Percentiles rank a stretch among this genome's conserved stretches.
phyloP scores from a whole-genome alignment of 148 eudicot species.

The Selenicereus undatus region DNA sequence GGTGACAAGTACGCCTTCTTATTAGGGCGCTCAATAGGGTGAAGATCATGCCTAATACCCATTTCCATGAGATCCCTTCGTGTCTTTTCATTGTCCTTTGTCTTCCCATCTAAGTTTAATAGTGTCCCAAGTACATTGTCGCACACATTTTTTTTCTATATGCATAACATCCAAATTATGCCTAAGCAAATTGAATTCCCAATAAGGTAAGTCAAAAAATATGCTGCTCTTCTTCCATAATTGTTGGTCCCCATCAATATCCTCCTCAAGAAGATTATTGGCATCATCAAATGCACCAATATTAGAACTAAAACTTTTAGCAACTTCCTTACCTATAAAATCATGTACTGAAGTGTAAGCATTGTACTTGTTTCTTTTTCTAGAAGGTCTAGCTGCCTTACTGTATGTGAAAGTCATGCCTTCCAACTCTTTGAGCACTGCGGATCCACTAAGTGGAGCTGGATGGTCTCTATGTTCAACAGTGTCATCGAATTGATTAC shows the following conservation, averaged over 20 bases:
- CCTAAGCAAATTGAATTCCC: not conserved
- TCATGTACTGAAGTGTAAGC: not conserved
- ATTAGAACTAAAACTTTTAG: not conserved
- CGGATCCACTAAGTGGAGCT: not conserved
- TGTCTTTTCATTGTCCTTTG: not conserved
- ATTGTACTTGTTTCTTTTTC: not conserved
- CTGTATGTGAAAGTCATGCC: not conserved
- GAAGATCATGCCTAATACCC: slow-evolving; percentile 3
- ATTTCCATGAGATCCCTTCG: not conserved
- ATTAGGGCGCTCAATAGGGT: not conserved
- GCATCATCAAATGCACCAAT: not conserved
- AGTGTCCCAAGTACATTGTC: not conserved
- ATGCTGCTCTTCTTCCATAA: not conserved
- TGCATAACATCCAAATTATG: slow-evolving; percentile 1
- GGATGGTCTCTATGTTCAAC: not conserved
- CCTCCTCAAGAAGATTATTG: not conserved
- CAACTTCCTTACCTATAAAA: not conserved
- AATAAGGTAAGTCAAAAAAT: not conserved
- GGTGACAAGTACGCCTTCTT: not conserved
- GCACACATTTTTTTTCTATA: slow-evolving; percentile 1
- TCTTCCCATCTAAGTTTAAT: slow-evolving; percentile 1
- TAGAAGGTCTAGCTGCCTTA: not conserved
- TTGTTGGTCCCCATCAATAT: slow-evolving; percentile 3
- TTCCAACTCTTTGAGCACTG: not conserved
- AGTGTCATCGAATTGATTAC: not conserved